These are phyloP conservation scores for Penicillium sp. DNA, from an alignment of 2,329 filamentous ascomycete species.

Conservation along the genomic window DNA sequence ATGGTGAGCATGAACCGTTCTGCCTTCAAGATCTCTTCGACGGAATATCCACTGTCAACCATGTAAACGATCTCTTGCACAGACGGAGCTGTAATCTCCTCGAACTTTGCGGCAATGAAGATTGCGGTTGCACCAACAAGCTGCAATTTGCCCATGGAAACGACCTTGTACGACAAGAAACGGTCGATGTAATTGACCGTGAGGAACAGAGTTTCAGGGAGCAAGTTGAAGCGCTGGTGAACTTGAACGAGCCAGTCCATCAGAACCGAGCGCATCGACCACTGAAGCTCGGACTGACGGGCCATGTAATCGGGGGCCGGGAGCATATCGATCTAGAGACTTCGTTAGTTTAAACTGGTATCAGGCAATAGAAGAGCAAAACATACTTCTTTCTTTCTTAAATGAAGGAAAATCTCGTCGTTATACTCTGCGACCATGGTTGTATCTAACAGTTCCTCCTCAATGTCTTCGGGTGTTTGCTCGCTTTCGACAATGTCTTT, in stretches of 20 bases:
- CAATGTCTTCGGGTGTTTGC: conserved; percentile 69
- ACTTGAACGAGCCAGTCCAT: conserved; percentile 99
- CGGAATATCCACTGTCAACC: conserved; percentile 87
- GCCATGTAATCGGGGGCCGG: conserved; percentile 97
- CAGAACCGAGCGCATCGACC: conserved; percentile 95
- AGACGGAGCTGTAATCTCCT: conserved; percentile 97
- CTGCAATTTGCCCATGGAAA: conserved; percentile 91
- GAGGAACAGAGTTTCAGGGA: conserved; percentile 93
- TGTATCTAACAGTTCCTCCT: conserved; percentile 88
- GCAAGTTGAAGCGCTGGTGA: conserved; percentile 82
- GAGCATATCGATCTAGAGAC: conserved; percentile 66
- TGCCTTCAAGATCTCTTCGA: conserved; percentile 92
- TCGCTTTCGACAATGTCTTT: conserved; percentile 65
- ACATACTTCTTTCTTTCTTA: conserved; percentile 80
- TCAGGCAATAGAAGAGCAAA: neutral
- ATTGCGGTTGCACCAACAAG: conserved; percentile 94
- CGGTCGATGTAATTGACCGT: conserved; percentile 97
- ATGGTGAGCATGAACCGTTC: conserved; percentile 98
- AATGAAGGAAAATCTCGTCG: conserved; percentile 92
- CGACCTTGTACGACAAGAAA: conserved; percentile 90
- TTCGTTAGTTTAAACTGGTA: conserved; percentile 9
- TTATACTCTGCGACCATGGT: conserved; percentile 98
- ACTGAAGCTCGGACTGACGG: conserved; percentile 92
- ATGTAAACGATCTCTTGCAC: conserved; percentile 96
- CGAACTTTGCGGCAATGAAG: conserved; percentile 95